Evolutionary conservation across 1,139 yeast genomes (phyloP), one percentile per base, ranked within the genome.

Genomic region (Saccharomyces hybrid): DNA sequence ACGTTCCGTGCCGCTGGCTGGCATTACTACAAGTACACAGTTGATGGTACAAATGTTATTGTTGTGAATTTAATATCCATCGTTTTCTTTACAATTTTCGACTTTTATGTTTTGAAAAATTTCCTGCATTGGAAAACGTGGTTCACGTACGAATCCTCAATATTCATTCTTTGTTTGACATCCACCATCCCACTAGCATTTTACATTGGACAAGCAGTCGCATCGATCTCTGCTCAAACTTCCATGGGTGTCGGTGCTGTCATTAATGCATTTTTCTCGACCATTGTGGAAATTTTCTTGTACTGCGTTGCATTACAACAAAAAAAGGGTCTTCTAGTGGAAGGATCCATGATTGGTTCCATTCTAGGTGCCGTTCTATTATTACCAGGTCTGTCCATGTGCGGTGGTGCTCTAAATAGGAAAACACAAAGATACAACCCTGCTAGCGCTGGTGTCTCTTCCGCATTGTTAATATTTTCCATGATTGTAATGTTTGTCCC

Each of bases 171-270:
- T 28, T 87, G 97, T 70, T 75, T 93, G 58, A 77, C 87, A 53
- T 87, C 97, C 1, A 88, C 93, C 58, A 81, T 93, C 51, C 99
- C 99, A 2, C 76, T 93, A 61, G 99, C 99, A 0, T 93, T 93
- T 69, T 93, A 91, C 70, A 91, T 93, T 64, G 99, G 99, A 3
- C 98, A 93, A 70, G 99, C 98, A 1, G 99, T 93, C 27, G 99
- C 99, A 0, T 91, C 98, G 1, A 93, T 93, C 59, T 88, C 97
- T 2, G 98, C 99, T 0, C 99, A 95, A 73, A 89, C 97, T 0
- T 91, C 98, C 0, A 93, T 93, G 98, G 97, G 98, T n/a, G 84
- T 93, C 60, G 99, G 99, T 75, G 99, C 99, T 1, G 97, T 91
- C 0, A 90, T 93, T 63, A 93, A 93, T 70, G 99, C 99, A 0